Evolutionary conservation across 208 protist genomes (phyloP), one percentile per base, ranked within the genome.

Genomic region (Endotrypanum monterogeii): DNA sequence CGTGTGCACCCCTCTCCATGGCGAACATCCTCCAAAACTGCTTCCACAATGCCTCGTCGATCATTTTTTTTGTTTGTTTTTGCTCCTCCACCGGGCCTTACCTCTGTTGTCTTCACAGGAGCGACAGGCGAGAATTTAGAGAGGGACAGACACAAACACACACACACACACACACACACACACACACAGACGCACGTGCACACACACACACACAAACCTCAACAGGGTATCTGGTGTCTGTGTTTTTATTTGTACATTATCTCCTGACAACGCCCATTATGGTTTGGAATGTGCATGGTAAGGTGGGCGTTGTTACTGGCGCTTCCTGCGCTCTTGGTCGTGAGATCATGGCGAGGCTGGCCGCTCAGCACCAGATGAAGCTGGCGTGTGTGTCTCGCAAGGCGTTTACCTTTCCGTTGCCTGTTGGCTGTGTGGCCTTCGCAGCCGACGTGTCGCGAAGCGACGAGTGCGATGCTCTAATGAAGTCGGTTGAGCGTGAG

Each of bases 281-380:
- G 91, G 80, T 80, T 50, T 93, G 89, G 89, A 73, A 82, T 54
- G 79, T 93, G 30, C 58, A 76, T 41, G 89, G 87, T 2, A 86
- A 85, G 37, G 85, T 95, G 0, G 93, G 71, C 35, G 86, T 97
- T 32, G 72, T 97, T 48, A 89, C 84, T 9, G 93, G 93, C 1
- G 89, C 89, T 23, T 92, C 88, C 20, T 92, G 82, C 52, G 86
- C 86, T 3, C 76, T 97, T 50, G 93, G 93, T 39, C 71, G 67
- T 16, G 76, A 72, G n/a, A 73, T 97, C 48, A 75, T 79, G 11
- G 37, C 73, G 35, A 76, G 89, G 2, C 68, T 97, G 25, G 82
- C 83, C 14, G 55, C 54, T 0, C 66, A 85, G 52, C 88, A 94
- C 65, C 57, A 63, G 9, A 89, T 93, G 87, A 81, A 70, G 30